Evolutionary conservation across 2,329 filamentous ascomycete species (phyloP).

Genomic region (Kalmusia sp.): DNA sequence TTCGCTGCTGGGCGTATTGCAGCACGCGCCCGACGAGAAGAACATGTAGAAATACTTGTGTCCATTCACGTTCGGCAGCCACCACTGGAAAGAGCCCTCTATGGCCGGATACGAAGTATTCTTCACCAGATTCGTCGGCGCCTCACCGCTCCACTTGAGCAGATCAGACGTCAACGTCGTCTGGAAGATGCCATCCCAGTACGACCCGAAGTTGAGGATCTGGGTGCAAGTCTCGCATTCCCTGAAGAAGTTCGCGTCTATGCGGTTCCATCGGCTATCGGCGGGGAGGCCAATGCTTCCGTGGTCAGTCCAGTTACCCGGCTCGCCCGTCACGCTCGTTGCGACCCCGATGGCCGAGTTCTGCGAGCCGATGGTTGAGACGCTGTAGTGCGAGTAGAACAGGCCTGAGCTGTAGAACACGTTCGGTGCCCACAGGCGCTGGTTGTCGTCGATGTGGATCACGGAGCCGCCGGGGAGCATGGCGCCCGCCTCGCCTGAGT

Average conservation of each 20-base stretch:
- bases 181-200: constrained; percentile 69
- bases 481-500: neutral
- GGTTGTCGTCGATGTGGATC: constrained; percentile 7
- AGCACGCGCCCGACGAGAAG: constrained; percentile 65
- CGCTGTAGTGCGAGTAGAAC: constrained; percentile 68
- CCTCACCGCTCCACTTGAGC: constrained; percentile 11
- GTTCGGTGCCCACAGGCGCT: constrained; percentile 19
- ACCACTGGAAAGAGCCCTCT: constrained; percentile 63
- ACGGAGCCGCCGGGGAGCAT: constrained; percentile 12
- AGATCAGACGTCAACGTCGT: constrained; percentile 50
- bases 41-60: constrained; percentile 67
- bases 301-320: constrained; percentile 64
- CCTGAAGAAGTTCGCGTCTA: constrained; percentile 56
- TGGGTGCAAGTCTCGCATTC: constrained; percentile 33
- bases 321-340: constrained; percentile 52
- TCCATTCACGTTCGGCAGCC: constrained; percentile 37
- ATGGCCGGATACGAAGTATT: constrained; percentile 12
- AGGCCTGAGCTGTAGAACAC: constrained; percentile 34
- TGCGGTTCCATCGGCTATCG: constrained; percentile 50
- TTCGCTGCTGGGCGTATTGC: constrained; percentile 53
- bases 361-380: constrained; percentile 65
- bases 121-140: constrained; percentile 8
- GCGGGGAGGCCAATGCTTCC: constrained; percentile 52
- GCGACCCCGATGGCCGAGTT: constrained; percentile 65
- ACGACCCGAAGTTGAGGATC: constrained; percentile 67